A percentile compares a stretch with the other conserved stretches of the same genome.
Conservation (phyloP, 2,329 filamentous ascomycete species). For the Fusarium praegraminearum region DNA sequence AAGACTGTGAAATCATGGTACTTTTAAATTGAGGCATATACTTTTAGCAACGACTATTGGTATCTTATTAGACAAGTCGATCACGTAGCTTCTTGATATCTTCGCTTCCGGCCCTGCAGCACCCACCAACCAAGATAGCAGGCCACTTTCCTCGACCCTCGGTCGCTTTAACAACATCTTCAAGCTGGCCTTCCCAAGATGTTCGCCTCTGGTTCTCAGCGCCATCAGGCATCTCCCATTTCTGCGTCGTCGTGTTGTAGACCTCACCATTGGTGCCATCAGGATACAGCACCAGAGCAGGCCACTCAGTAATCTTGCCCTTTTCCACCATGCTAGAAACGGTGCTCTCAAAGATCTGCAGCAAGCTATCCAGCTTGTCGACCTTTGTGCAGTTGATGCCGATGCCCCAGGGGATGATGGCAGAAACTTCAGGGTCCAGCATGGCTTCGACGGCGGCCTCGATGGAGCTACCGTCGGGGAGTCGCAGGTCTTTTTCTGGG, state of each 20-base stretch:
- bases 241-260: conserved; percentile 72
- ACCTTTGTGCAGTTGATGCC: conserved; percentile 79
- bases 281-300: conserved; percentile 72
- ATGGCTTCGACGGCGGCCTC: conserved; percentile 53
- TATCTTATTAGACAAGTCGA: conserved; percentile 23
- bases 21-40: neutral
- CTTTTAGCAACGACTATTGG: neutral
- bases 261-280: conserved; percentile 76
- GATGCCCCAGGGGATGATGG: conserved; percentile 67
- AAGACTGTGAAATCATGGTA: neutral
- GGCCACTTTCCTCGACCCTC: conserved; percentile 56
- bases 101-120: conserved; percentile 61
- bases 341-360: conserved; percentile 66
- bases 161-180: conserved; percentile 55
- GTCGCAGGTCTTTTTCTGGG: conserved; percentile 62
- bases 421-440: conserved; percentile 49
- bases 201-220: conserved; percentile 33
- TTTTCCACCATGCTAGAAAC: conserved; percentile 54
- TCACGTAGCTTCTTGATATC: conserved; percentile 52
- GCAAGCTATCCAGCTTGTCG: conserved; percentile 67
- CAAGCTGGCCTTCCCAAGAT: conserved; percentile 62
- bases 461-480: conserved; percentile 68
- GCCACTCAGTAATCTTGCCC: conserved; percentile 56
- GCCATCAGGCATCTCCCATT: conserved; percentile 64
- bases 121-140: conserved; percentile 64